Evolutionary conservation across 441 rosid species (phyloP), one percentile per base, ranked within the genome.

Genomic region (Gossypium schwendimanii): DNA sequence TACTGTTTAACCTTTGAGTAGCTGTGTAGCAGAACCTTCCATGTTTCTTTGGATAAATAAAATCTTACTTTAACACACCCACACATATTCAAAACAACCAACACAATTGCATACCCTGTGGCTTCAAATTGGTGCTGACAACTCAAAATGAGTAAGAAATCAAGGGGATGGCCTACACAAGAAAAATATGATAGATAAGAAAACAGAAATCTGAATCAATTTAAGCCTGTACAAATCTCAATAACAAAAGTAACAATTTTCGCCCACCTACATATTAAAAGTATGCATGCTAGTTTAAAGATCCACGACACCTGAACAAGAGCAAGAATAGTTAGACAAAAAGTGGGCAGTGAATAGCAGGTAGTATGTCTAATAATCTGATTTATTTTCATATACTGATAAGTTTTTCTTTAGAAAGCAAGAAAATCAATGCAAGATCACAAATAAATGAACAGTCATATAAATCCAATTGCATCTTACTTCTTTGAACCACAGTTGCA

Each of bases 401-500:
- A 61, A 55, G 21, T 28, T 15, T 14, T 57, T 47, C 5, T 31
- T 45, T 18, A 59, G 31, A 23, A 58, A 72, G 61, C 47, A 65
- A 31, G 36, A 61, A 61, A 63, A 71, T 47, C 14, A 14, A 73
- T 1, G 26, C 9, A 68, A 49, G 23, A 74, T 53, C 15, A 69
- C 39, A 61, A 63, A 73, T 2, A 58, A 53, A 69, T 70, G 65
- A 21, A 75, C 18, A 73, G 52, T 15, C 45, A 49, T 44, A 63
- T 44, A 63, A 65, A 60, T 45, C 53, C 11, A 52, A 67, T 49
- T 60, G 55, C 26, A 80, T 73, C 96, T 91, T 85, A 93, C 97
- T 87, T 96, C 81, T 75, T 89, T 11, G 97, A 85, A 83, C 97
- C 90, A 81, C 99, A 96, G 86, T 91, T 89, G 86, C 99, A 96